A percentile compares a stretch with the other conserved stretches of the same genome.
phyloP scores from a whole-genome alignment of 1,139 yeast species.

The Lodderomyces jiufengensis region DNA sequence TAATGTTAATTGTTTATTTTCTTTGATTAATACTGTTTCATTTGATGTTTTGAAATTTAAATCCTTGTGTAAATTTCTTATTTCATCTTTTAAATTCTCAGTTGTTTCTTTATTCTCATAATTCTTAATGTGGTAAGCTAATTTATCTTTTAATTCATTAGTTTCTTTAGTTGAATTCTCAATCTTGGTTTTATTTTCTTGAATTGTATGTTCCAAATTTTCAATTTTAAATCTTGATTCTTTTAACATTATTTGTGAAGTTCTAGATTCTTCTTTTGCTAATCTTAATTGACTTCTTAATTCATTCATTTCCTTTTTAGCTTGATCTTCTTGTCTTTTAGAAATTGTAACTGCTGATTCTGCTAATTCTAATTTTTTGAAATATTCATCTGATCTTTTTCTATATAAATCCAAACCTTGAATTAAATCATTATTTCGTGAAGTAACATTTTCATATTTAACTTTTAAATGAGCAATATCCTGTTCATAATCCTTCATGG shows the following conservation, averaged over 20 bases:
- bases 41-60: conserved; percentile 53
- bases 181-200: conserved; percentile 56
- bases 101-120: conserved; percentile 40
- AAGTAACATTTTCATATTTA: conserved; percentile 48
- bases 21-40: conserved; percentile 65
- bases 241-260: conserved; percentile 55
- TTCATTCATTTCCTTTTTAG: conserved; percentile 55
- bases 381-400: conserved; percentile 72
- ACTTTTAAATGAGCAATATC: conserved; percentile 44
- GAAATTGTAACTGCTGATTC: conserved; percentile 70
- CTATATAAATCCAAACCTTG: conserved; percentile 61
- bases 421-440: conserved; percentile 51
- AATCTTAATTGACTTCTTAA: conserved; percentile 49
- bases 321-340: conserved; percentile 55
- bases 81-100: conserved; percentile 53
- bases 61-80: conserved; percentile 56
- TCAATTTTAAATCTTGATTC: conserved; percentile 54
- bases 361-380: conserved; percentile 70
- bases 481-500: conserved; percentile 40
- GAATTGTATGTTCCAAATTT: conserved; percentile 54
- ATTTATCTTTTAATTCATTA: conserved; percentile 44
- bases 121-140: conserved; percentile 50
- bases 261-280: conserved; percentile 56
- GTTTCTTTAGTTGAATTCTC: conserved; percentile 47
- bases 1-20: conserved; percentile 56